Evolutionary conservation across 495 filamentous ascomycete species (phyloP), one percentile per base, ranked within the genome.

Genomic region (Hypoxylon fuscum): DNA sequence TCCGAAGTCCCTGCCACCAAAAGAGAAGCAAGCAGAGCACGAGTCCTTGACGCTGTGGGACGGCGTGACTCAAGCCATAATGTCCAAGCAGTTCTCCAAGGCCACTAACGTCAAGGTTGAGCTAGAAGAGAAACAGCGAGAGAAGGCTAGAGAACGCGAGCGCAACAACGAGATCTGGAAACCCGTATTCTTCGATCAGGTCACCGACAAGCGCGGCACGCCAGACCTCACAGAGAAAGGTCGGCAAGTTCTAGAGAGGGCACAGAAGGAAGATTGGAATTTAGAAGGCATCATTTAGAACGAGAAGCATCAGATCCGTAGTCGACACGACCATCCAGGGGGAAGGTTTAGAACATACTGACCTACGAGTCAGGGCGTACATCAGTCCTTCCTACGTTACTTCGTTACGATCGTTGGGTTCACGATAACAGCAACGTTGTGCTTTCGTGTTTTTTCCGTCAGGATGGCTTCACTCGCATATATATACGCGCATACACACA

Each of bases 41-140:
- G 95, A 98, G 77, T 96, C 91, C 1, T 85, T 93, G 48, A 87
- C 85, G 58, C 91, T 96, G 68, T 98, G 95, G 95, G 80, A 84
- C 29, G 82, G 82, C 20, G 93, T 98, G 34, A 97, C 95, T 7
- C 78, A 88, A 27, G 91, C 93, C n/a, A 98, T 98, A 58, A 66
- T 86, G 9, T 77, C 86, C 59, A 96, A 92, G 73, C 91, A 93
- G 64, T 98, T 85, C 74, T 83, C 83, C 37, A 85, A 88, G 59
- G 95, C 95, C 11, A 98, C 94, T 41, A 86, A 85, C 32, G 74
- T 93, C 38, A 98, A 98, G 76, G 85, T 91, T 41, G 92, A 96
- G 64, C 85, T 98, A 9, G 94, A 98, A 74, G 93, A 98, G 68
- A 83, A 85, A 15, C 94, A 98, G 74, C 83, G 94, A 29, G 83